Evolutionary conservation across 2,329 filamentous ascomycete species (phyloP), one percentile per base, ranked within the genome.

Genomic region (Arthrobotrys conoides): DNA sequence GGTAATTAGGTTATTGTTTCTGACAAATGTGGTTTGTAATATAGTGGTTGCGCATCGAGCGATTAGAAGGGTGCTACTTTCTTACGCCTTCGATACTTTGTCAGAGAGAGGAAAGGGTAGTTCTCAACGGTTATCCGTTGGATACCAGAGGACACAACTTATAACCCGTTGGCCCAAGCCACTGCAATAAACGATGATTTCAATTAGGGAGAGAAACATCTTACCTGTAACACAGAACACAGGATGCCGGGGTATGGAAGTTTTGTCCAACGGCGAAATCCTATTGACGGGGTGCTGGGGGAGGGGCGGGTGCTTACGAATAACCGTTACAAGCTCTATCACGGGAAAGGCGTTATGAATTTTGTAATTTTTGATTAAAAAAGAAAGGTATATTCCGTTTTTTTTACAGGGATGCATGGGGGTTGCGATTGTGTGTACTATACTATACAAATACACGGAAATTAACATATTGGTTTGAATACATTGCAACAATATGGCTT

Each of bases 1-100:
- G 41, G 41, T n/a, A n/a, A n/a, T n/a, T n/a, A n/a, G 8, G 3
- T 30, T 30, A 5, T 38, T 38, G 41, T 68, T 63, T 64, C 16
- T 76, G 49, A 36, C 64, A 24, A 44, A 44, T 44, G 33, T 22
- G 57, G 57, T 61, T 61, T 44, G 36, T 27, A 44, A 61, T 22
- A 72, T 67, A 73, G 70, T 51, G 70, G 70, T 5, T 73, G 70
- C 30, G 70, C 70, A 30, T 73, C 70, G 63, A 73, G 70, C 30
- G 70, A 73, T 67, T 73, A 46, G 57, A 46, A 12, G 18, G 3
- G 30, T 22, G 10, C 33, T 41, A 9, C 9, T 55, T 53, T 9
- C 33, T 53, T 9, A 18, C 33, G 14, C 10, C 12, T 9, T 61
- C 5, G 18, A 8, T 27, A 24, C n/a, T 20, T n/a, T 41, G 2